Conservation (phyloP, 768 basidiomycete genomes). For the Paxillus involutus region DNA sequence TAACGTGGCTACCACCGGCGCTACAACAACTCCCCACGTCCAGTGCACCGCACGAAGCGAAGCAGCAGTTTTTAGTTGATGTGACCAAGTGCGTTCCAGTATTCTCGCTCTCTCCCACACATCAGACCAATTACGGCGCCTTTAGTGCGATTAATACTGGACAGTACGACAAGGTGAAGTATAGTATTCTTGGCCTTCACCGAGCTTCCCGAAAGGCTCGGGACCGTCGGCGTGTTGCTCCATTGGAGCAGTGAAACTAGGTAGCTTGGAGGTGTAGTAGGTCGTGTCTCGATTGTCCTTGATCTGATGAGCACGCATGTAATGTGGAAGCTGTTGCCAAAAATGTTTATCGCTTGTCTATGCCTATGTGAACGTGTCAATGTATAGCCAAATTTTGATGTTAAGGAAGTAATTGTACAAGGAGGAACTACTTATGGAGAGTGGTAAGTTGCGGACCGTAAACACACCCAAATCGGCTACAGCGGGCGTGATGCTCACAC, state of each 20-base stretch:
- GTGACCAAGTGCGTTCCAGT: constrained; percentile 62
- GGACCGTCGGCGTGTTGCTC: constrained; percentile 50
- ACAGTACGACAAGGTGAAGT: constrained; percentile 81
- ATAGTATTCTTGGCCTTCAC: constrained; percentile 68
- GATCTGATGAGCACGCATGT: constrained; percentile 9
- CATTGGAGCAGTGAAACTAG: constrained; percentile 26
- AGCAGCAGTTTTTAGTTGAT: constrained; percentile 70
- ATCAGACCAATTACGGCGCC: constrained; percentile 6
- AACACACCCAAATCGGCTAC: constrained; percentile 27
- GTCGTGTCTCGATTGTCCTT: neutral
- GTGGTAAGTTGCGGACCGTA: neutral
- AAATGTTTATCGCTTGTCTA: constrained; percentile 15
- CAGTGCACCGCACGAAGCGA: constrained; percentile 61
- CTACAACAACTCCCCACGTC: constrained; percentile 68
- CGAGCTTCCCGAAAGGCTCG: constrained; percentile 73
- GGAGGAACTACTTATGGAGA: neutral
- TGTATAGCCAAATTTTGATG: neutral
- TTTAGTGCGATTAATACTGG: constrained; percentile 61
- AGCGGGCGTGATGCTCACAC: constrained; percentile 16
- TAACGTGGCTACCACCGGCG: constrained; percentile 70
- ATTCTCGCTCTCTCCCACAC: neutral
- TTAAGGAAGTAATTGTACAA: neutral
- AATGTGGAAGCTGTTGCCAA: constrained; percentile 10
- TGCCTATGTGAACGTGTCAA: constrained; percentile 3
- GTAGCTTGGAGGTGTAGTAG: neutral